These are phyloP conservation scores for Sporothrix brasiliensis DNA, from an alignment of 2,329 filamentous ascomycete species.

Conservation along the genomic window DNA sequence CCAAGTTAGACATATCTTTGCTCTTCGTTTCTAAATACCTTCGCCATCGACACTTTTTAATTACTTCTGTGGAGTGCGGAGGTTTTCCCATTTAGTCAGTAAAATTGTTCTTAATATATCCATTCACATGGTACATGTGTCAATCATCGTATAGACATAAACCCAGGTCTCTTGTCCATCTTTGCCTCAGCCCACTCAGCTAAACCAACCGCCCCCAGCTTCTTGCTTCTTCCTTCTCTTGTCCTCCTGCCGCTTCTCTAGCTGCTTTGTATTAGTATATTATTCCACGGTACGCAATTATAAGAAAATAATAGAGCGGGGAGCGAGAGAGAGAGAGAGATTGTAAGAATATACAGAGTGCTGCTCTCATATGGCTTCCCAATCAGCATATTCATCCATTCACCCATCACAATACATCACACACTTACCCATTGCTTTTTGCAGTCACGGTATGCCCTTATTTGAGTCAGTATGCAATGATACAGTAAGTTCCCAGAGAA, in stretches of 20 bases:
- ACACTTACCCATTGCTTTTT: conserved; percentile 87
- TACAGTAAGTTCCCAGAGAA: background rate
- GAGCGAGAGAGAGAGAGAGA: too few species aligned
- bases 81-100: background rate
- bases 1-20: too few species aligned
- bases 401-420: background rate
- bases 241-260: conserved; percentile 25
- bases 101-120: background rate
- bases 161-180: background rate
- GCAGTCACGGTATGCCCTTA: conserved; percentile 87
- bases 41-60: background rate
- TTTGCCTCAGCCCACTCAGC: background rate
- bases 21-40: too few species aligned
- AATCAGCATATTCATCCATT: background rate
- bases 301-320: too few species aligned
- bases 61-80: background rate
- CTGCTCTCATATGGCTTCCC: background rate
- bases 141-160: background rate
- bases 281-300: background rate
- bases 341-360: too few species aligned
- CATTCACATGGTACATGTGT: background rate
- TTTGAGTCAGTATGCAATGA: background rate
- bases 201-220: conserved; percentile 3
- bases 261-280: background rate
- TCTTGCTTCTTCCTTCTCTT: background rate